These are phyloP conservation scores for Curvularia eragrostidis DNA, from an alignment of 2,329 filamentous ascomycete genomes.

Conservation along the genomic window DNA sequence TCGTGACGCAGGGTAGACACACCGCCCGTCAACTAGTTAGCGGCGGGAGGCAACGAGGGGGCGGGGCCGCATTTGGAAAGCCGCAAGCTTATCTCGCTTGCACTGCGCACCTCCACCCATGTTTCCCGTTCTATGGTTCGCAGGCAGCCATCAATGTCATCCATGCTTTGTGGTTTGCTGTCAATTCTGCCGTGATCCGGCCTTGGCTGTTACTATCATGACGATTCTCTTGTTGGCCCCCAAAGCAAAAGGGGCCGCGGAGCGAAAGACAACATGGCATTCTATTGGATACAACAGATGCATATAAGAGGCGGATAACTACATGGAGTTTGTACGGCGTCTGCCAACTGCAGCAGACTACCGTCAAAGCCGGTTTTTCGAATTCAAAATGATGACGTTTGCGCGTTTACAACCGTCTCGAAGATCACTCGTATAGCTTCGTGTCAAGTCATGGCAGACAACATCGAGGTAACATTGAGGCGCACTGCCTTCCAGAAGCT, in stretches of 20 bases:
- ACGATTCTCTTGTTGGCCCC: not conserved
- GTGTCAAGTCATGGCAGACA: constrained; percentile 1
- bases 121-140: not conserved
- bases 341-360: constrained; percentile 6
- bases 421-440: constrained; percentile 12
- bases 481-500: not conserved
- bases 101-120: not conserved
- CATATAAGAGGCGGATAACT: constrained; percentile 18
- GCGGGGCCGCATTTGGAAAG: not conserved
- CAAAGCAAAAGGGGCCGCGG: constrained; percentile 7
- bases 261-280: constrained; percentile 9
- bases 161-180: not conserved
- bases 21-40: not conserved
- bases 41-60: not conserved
- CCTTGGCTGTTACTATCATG: not conserved
- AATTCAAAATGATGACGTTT: constrained; percentile 2
- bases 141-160: constrained; percentile 1
- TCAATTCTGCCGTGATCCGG: not conserved
- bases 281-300: not conserved
- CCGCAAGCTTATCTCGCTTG: not conserved
- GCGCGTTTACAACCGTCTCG: not conserved
- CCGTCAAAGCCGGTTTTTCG: constrained; percentile 18
- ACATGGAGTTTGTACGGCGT: constrained; percentile 13
- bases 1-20: not conserved
- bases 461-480: not conserved